These are phyloP conservation scores for Pestalotiopsis sp. DNA, from an alignment of 2,329 filamentous ascomycete genomes.

Conservation along the genomic window DNA sequence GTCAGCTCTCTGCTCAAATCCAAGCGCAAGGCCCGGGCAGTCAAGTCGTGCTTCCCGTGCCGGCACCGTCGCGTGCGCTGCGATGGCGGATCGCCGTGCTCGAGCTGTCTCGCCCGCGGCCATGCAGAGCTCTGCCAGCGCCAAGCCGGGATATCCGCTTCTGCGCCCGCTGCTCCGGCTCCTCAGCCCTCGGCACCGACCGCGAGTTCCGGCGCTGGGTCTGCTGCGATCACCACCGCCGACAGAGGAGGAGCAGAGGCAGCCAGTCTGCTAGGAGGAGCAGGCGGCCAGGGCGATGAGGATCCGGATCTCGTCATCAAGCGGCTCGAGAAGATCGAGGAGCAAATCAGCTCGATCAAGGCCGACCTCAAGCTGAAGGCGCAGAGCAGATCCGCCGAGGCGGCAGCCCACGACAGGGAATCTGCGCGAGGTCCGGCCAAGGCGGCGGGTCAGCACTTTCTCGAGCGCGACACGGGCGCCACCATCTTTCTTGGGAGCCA, in stretches of 20 bases:
- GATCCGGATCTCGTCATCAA: conserved; percentile 7
- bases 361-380: conserved; percentile 3
- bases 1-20: conserved; percentile 6
- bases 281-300: not conserved
- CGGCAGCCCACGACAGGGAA: not conserved
- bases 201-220: not conserved
- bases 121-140: conserved; percentile 8
- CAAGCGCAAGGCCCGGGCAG: conserved; percentile 7
- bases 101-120: conserved; percentile 4
- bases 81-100: conserved; percentile 8
- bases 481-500: conserved; percentile 10
- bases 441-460: conserved; percentile 2
- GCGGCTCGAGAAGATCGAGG: conserved; percentile 4
- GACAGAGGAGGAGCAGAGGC: too few species aligned
- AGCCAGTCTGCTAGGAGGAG: not conserved
- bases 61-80: conserved; percentile 7
- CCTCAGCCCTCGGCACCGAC: not conserved
- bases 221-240: too few species aligned
- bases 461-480: conserved; percentile 9
- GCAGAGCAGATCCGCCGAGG: not conserved
- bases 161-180: not conserved
- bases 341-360: conserved; percentile 7
- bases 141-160: not conserved
- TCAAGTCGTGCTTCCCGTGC: conserved; percentile 8
- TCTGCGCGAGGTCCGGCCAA: not conserved